Base-by-base conservation (phyloP, 1,139 yeast genomes). In the Candida pseudocylindracea region DNA sequence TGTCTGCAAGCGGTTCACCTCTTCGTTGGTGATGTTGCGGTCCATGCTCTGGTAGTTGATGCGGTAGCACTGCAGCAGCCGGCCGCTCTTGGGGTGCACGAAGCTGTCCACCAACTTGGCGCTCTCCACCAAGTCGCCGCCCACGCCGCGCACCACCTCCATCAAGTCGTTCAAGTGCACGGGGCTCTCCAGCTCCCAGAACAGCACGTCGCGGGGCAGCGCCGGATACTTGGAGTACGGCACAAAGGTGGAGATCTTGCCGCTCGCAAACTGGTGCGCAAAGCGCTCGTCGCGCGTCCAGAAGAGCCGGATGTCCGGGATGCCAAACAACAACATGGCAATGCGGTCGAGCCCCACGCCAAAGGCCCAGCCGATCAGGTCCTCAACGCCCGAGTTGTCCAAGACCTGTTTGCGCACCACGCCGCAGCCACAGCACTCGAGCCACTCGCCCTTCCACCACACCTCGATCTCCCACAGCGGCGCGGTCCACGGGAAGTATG, bases 401-500 rank as follows among this genome's bases (percentile, higher is more conserved):
- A 83, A 57, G 1, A 88, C 92, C 33, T 70, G 70, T 42, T 81
- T 79, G 43, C 70, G 72, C 4, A 83, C 93, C 32, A 88, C 63
- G 24, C 99, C 99, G 51, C 93, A 80, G 1, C 99, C 99, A 47
- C 94, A 81, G 50, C 93, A 73, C 54, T 88, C 99, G 30, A 88
- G 60, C 98, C 98, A 91, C 42, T 85, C 93, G 30, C 92, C 93
- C 49, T 85, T 80, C 96, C 96, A 91, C 91, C 93, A 85, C 6
- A 88, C 93, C 52, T 88, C 99, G 42, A 91, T 81, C 46, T 88
- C 96, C 88, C 93, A 88, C 27, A 94, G 80, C 7, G 99, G 99
- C 1, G 93, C 72, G 2, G 99, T 88, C 95, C 96, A 88, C 4
- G 99, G 99, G 57, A 88, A 88, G 45, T 74, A 81, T 0, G 92